Evolutionary conservation across 1,284 basidiomycete species (phyloP).

Genomic region (Cerioporus squamosus): DNA sequence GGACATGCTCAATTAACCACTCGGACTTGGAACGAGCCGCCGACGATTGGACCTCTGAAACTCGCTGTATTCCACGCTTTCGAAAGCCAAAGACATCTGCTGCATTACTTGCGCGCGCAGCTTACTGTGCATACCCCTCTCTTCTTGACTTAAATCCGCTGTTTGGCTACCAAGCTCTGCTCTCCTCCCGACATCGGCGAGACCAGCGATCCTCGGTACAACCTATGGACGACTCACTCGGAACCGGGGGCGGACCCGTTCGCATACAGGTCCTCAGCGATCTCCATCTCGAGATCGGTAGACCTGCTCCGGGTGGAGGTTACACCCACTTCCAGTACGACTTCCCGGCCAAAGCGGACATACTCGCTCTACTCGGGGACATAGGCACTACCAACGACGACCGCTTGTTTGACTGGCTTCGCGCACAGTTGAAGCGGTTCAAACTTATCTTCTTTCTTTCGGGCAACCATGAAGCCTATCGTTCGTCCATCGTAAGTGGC

Average conservation of each 20-base stretch:
- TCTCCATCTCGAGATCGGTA: conserved; percentile 41
- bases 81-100: no score
- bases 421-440: conserved; percentile 36
- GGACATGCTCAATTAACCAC: no score
- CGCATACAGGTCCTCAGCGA: conserved; percentile 38
- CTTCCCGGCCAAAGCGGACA: conserved; percentile 34
- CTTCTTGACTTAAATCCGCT: no score
- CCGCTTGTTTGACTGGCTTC: conserved; percentile 40
- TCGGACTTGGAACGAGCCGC: no score
- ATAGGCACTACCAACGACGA: conserved; percentile 39
- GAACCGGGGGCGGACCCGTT: neutral
- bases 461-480: conserved; percentile 40
- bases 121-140: no score
- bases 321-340: conserved; percentile 32
- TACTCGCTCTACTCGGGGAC: conserved; percentile 44
- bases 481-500: conserved; percentile 26
- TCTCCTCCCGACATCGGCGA: no score
- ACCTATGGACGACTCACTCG: no score
- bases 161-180: no score
- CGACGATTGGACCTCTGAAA: no score
- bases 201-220: no score
- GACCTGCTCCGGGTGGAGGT: conserved; percentile 5
- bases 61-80: no score
- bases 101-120: no score
- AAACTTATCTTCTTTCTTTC: conserved; percentile 39